These are phyloP conservation scores for Candida verbasci DNA, from an alignment of 805 yeast species.

Conservation along the genomic window DNA sequence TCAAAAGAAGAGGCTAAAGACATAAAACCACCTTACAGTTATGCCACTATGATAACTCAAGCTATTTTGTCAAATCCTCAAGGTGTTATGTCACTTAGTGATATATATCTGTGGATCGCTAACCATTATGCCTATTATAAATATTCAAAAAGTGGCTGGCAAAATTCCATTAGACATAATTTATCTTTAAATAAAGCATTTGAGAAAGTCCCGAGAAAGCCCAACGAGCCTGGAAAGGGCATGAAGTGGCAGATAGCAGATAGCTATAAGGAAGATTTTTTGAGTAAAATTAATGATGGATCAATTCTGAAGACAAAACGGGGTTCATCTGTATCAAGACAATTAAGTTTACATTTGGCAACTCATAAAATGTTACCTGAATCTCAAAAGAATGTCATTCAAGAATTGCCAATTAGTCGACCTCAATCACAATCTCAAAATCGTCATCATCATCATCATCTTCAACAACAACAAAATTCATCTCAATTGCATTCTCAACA, in stretches of 20 bases:
- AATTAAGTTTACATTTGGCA: constrained; percentile 69
- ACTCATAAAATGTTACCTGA: constrained; percentile 53
- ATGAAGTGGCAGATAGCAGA: constrained; percentile 98
- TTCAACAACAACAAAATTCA: constrained; percentile 11
- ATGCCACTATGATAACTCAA: constrained; percentile 98
- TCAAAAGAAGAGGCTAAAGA: constrained; percentile 89
- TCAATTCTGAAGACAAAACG: constrained; percentile 68
- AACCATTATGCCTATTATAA: constrained; percentile 87
- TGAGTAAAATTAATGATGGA: constrained; percentile 75
- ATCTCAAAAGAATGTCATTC: constrained; percentile 20
- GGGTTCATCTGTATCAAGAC: constrained; percentile 78
- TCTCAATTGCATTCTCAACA: constrained; percentile 7
- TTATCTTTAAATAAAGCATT: constrained; percentile 93
- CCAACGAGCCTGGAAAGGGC: constrained; percentile 97
- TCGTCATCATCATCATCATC: constrained; percentile 7
- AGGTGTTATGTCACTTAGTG: constrained; percentile 84
- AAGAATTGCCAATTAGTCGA: constrained; percentile 8
- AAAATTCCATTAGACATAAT: constrained; percentile 94
- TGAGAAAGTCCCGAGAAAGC: constrained; percentile 93
- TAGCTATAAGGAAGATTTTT: constrained; percentile 75
- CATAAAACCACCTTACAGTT: constrained; percentile 93
- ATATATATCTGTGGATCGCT: constrained; percentile 89
- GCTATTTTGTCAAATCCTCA: constrained; percentile 87
- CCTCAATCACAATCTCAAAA: constrained; percentile 11
- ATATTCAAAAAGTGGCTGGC: constrained; percentile 95